Base-by-base conservation (phyloP, 768 basidiomycete species). In the Auricularia sp. region DNA sequence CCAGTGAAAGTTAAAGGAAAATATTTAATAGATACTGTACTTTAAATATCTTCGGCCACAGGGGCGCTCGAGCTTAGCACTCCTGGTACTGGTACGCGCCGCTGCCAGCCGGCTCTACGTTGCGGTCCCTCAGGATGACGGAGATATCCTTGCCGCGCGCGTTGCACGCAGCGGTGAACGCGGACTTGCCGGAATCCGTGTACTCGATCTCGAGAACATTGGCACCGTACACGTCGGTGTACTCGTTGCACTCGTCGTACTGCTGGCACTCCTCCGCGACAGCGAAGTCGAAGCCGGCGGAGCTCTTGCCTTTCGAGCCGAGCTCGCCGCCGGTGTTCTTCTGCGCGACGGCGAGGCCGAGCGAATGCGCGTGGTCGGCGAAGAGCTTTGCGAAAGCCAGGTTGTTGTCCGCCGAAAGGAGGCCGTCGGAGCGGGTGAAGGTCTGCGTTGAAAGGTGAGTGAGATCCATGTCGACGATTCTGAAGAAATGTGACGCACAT, bases 321-420 rank as follows among this genome's bases (percentile, higher is more conserved):
- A 59, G 56, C 34, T 59, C 56, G 24, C 29, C 54, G 18, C 24
- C 56, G 34, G 56, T 35, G 34, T 59, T 59, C 34, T 59, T 59
- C 56, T 59, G 56, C 29, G 56, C 56, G 24, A 59, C 56, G 56
- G 56, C 56, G 24, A 59, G 56, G 4, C 56, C 56, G 29, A 59
- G 56, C 29, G 29, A 29, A 10, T 59, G 56, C 13, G 56, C 56
- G 56, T 59, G 34, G 24, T 24, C 21, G 24, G 29, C 10, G 34
- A 59, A 59, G 56, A 59, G 56, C 29, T 59, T 24, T 10, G 56
- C 56, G 34, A 33, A 18, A 10, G 5, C 8, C 56, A 59, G 34
- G 34, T 59, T 59, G 56, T 59, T 34, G 56, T 24, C 56, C 4
- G 11, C 14, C 16, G 29, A 29, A 6, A 59, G 13, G 16, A 59